Evolutionary conservation across 2,329 filamentous ascomycete species (phyloP).

Genomic region (Fusarium sacchari): DNA sequence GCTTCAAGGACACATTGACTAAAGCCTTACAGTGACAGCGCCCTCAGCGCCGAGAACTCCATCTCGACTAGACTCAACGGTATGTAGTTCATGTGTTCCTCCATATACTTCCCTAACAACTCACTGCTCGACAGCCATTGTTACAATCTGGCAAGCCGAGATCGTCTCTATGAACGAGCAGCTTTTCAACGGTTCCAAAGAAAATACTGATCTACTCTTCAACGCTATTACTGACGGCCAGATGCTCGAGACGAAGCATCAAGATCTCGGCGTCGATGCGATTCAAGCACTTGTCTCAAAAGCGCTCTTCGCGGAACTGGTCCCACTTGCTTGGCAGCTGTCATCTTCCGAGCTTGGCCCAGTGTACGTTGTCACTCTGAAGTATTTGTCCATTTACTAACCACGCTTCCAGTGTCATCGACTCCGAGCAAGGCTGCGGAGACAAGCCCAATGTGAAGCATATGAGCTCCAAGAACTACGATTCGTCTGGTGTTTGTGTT

Average conservation of each 20-base stretch:
- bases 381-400: background rate
- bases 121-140: background rate
- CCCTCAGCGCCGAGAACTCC: background rate
- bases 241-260: background rate
- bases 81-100: background rate
- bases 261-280: background rate
- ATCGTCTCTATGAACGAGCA: background rate
- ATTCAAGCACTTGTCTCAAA: background rate
- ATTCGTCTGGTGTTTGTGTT: background rate
- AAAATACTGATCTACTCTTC: background rate
- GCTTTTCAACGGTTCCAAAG: background rate
- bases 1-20: background rate
- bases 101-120: fast-evolving
- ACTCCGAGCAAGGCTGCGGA: background rate
- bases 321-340: background rate
- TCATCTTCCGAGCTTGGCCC: background rate
- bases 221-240: background rate
- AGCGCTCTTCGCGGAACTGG: background rate
- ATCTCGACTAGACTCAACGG: background rate
- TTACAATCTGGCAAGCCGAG: background rate
- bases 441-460: background rate
- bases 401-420: background rate
- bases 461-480: background rate
- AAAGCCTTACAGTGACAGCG: background rate
- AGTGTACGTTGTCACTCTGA: background rate